Base-by-base conservation (phyloP, 768 basidiomycete genomes). In the Candolleomyces efflorescens region DNA sequence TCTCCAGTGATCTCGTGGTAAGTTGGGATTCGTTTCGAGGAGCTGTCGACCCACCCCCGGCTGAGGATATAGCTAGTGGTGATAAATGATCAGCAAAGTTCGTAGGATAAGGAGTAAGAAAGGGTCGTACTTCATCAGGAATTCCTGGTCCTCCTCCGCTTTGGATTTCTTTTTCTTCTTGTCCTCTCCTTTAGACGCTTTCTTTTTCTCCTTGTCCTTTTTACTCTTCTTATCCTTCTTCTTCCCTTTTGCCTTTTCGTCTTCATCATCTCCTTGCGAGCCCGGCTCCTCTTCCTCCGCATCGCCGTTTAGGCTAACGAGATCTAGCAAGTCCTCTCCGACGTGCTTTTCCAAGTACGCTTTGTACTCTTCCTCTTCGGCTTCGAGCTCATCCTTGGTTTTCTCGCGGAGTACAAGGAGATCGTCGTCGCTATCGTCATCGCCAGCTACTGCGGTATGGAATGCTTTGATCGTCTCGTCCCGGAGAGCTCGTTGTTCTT, bases 1-100 rank as follows among this genome's bases (percentile, higher is more conserved):
- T 56, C 44, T 4, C 76, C 72, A 1, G 89, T 86, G 22, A 97
- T 77, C 69, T 98, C 94, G 38, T 82, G 73, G 68, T 95, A 94
- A 0, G 94, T 95, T 1, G 95, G 96, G 2, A 94, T 75, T 55
- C 85, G 87, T 13, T 82, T 78, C 20, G 81, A 74, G 1, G 86
- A 78, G 50, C 81, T 83, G 71, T 98, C 97, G 49, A 99, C 86
- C 97, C 97, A 99, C 1, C 96, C 97, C 26, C 97, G 92, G 69
- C 96, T 95, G 20, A 98, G 78, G 62, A 99, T 97, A 70, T 97
- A 99, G 71, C 95, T 98, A 65, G 0, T 53, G 11, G 46, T 54
- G 27, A 36, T 26, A 23, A 56, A 17, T 18, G 52, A 56, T 45
- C 5, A 54, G 47, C 43, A 17, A 20, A 45, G 20, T 13, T 53